phyloP scores from a whole-genome alignment of 1,139 yeast genomes.

The Kodamaea derodonti region DNA sequence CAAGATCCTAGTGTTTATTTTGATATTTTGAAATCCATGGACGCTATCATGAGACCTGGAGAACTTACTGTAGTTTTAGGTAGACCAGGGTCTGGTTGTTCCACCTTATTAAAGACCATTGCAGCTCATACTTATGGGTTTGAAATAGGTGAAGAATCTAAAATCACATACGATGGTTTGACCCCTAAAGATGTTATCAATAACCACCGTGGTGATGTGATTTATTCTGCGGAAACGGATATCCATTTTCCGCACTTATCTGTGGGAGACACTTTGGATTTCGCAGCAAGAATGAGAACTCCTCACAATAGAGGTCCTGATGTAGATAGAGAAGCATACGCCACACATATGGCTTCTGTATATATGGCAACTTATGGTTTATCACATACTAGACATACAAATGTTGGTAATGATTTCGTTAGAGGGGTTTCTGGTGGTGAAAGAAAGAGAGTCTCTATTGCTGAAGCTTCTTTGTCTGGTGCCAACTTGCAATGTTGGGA shows the following conservation, averaged over 20 bases:
- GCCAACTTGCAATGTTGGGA: slow-evolving; percentile 24
- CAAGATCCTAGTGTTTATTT: slow-evolving; percentile 27
- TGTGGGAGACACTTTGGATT: slow-evolving; percentile 26
- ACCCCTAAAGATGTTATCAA: slow-evolving; percentile 15
- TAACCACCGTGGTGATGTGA: slow-evolving; percentile 26
- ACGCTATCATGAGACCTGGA: slow-evolving; percentile 65
- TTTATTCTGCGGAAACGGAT: slow-evolving; percentile 26
- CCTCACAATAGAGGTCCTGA: slow-evolving; percentile 30
- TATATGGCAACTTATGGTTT: slow-evolving; percentile 22
- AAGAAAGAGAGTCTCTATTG: slow-evolving; percentile 23
- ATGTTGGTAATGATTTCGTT: slow-evolving; percentile 22
- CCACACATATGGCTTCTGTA: slow-evolving; percentile 19
- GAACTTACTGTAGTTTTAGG: slow-evolving; percentile 75
- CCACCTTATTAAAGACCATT: slow-evolving; percentile 70
- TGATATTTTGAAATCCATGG: slow-evolving; percentile 65
- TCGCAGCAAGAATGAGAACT: slow-evolving; percentile 24
- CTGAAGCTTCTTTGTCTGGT: slow-evolving; percentile 19
- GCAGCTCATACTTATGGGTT: slow-evolving; percentile 74
- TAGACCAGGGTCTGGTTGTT: slow-evolving; percentile 83
- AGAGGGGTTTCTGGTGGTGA: slow-evolving; percentile 27
- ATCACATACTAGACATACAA: slow-evolving; percentile 18
- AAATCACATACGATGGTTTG: slow-evolving; percentile 26
- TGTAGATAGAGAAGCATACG: slow-evolving; percentile 17
- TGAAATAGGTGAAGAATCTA: slow-evolving; percentile 49
- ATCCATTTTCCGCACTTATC: slow-evolving; percentile 24